A percentile compares a stretch with the other conserved stretches of the same genome.
Evolutionary conservation across 345 rosid species (phyloP).

Genomic region (Syzygium oleosum): DNA sequence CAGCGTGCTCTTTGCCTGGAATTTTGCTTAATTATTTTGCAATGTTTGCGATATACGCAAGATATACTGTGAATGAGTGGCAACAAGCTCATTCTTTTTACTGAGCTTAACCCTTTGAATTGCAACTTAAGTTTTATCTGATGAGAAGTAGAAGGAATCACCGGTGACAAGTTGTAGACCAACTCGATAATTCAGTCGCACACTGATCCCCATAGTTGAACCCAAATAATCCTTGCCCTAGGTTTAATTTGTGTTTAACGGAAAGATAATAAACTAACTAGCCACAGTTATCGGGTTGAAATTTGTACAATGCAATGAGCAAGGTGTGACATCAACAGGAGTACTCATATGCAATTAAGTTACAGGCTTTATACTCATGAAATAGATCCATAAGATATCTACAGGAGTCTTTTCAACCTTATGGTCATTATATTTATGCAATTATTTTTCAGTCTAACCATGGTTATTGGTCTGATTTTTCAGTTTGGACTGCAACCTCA

Average conservation of each 20-base stretch:
- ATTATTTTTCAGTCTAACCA: neutral
- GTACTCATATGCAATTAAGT: neutral
- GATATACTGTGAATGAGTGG: neutral
- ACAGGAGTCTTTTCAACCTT: neutral
- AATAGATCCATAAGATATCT: neutral
- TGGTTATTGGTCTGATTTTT: neutral
- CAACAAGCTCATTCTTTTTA: neutral
- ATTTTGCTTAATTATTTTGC: neutral
- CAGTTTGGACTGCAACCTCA: constrained; percentile 89
- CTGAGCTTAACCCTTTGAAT: neutral
- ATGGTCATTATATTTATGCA: neutral
- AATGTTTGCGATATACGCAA: neutral
- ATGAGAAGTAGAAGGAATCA: neutral
- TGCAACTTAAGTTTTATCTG: neutral
- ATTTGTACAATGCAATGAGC: neutral
- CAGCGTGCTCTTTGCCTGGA: neutral
- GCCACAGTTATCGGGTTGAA: neutral
- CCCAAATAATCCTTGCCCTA: neutral
- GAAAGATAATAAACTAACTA: neutral
- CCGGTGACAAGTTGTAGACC: neutral
- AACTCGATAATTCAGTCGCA: neutral
- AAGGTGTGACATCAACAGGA: neutral
- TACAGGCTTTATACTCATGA: neutral
- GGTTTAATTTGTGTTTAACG: neutral
- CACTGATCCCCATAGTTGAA: neutral